Evolutionary conservation across 2,329 filamentous ascomycete genomes (phyloP), one percentile per base, ranked within the genome.

Genomic region (Penicillium oxalicum): DNA sequence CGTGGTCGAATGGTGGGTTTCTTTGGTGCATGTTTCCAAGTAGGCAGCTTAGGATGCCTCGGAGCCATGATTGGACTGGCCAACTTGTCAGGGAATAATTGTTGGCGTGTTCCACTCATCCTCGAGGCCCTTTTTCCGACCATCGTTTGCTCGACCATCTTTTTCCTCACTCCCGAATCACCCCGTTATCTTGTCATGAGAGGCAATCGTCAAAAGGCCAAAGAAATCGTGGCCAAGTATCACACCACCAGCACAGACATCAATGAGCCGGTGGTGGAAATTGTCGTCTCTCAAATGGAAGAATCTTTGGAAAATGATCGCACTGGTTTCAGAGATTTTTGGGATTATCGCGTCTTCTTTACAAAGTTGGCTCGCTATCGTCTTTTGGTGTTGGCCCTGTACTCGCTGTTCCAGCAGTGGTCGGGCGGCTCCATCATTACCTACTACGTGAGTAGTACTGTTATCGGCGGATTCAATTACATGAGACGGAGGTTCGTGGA

Each of bases 91-190:
- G 65, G 61, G 24, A 65, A 72, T 55, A 67, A 65, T 54, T 58
- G 64, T 44, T 73, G 70, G 67, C 64, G 68, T 7, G 53, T 63
- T 9, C 67, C 71, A 5, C 59, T 74, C 38, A 59, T 77, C n/a
- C 69, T 77, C 49, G 74, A 77, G 57, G 68, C 68, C 32, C 52
- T 71, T n/a, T 73, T 77, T 40, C 74, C 75, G n/a, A 62, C 69
- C 11, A 69, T 74, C 11, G 73, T 74, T 50, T 73, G 73, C 56
- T 52, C 66, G 35, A 65, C 70, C 9, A 74, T 77, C 52, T 74
- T 70, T 44, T 38, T 66, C 26, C 44, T 70, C 26, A 70, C 67
- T 18, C 70, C 69, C 4, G 69, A 70, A 50, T 66, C 67, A 1
- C 64, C 65, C 12, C 58, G 67, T 39, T 71, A 61, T 54, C 62